phyloP scores from a whole-genome alignment of 2,329 filamentous ascomycete genomes.

The Leptoxyphium fumago region DNA sequence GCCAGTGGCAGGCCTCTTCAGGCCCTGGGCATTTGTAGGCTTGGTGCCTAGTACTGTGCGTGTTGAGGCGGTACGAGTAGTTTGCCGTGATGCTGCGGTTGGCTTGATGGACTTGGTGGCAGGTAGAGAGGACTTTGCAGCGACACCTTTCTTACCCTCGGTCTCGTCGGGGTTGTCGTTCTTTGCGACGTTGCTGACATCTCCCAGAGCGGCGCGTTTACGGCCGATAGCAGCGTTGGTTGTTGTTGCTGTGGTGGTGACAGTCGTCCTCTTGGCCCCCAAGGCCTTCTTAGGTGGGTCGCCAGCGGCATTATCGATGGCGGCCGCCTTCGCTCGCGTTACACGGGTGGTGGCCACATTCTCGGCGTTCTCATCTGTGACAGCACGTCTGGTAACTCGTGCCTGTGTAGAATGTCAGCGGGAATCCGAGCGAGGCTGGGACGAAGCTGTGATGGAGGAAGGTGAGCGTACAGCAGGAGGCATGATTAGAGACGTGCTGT shows the following conservation, averaged over 20 bases:
- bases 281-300: conserved; percentile 40
- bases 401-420: conserved; percentile 30
- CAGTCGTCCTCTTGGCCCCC: conserved; percentile 29
- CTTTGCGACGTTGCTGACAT: conserved; percentile 92
- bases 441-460: background rate
- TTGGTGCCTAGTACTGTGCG: conserved; percentile 52
- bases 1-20: conserved; percentile 60
- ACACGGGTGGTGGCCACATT: conserved; percentile 64
- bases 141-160: conserved; percentile 33
- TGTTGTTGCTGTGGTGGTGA: conserved; percentile 22
- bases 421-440: background rate
- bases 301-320: conserved; percentile 41
- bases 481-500: conserved; percentile 2
- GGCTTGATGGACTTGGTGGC: conserved; percentile 69
- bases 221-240: conserved; percentile 28
- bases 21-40: conserved; percentile 45
- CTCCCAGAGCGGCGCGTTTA: conserved; percentile 76
- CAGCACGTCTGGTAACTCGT: conserved; percentile 57
- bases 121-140: conserved; percentile 43
- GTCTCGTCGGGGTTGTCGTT: conserved; percentile 50
- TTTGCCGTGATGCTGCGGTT: conserved; percentile 61
- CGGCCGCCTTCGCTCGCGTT: conserved; percentile 83
- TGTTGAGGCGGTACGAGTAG: conserved; percentile 42
- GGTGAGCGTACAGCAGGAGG: conserved; percentile 24
- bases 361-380: conserved; percentile 90